A percentile compares a stretch with the other conserved stretches of the same genome.
Evolutionary conservation across 2,329 filamentous ascomycete species (phyloP).

Genomic region (Hymenoscyphus infarciens): DNA sequence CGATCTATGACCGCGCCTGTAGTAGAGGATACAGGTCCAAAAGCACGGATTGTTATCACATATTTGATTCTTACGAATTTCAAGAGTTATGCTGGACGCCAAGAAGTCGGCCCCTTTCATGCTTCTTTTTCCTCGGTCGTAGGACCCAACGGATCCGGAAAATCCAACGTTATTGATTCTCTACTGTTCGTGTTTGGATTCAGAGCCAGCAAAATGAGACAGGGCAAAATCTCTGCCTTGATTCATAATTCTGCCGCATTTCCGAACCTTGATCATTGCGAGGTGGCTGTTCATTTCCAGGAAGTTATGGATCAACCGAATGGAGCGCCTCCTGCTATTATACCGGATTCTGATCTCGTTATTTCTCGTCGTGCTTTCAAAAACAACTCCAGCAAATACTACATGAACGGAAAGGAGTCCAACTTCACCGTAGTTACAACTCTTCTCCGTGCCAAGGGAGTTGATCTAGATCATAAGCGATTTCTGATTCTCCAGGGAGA

Average conservation of each 20-base stretch:
- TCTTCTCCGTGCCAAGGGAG: conserved; percentile 78
- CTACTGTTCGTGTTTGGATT: conserved; percentile 99
- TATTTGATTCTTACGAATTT: conserved; percentile 93
- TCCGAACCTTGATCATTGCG: conserved; percentile 83
- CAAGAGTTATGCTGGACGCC: conserved; percentile 95
- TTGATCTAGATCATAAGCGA: conserved; percentile 96
- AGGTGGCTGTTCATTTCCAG: conserved; percentile 94
- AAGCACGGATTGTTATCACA: conserved; percentile 86
- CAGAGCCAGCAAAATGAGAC: conserved; percentile 97
- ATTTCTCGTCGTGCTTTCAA: conserved; percentile 93
- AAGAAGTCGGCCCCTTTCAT: conserved; percentile 96
- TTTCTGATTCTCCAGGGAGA: conserved; percentile 97
- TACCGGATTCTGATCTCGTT: conserved; percentile 80
- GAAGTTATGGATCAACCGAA: conserved; percentile 87
- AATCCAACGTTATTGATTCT: conserved; percentile 98
- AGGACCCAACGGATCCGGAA: conserved; percentile 95
- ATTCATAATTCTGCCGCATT: conserved; percentile 94
- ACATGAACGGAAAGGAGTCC: conserved; percentile 85
- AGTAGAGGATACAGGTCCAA: conserved; percentile 74
- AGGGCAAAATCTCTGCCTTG: conserved; percentile 94
- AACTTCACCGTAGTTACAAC: conserved; percentile 91
- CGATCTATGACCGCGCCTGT: conserved; percentile 64
- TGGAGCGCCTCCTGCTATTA: conserved; percentile 68
- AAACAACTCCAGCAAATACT: conserved; percentile 98
- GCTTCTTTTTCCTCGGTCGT: conserved; percentile 97